phyloP scores from a whole-genome alignment of 306 rosid genomes.

The Prinsepia uniflora region DNA sequence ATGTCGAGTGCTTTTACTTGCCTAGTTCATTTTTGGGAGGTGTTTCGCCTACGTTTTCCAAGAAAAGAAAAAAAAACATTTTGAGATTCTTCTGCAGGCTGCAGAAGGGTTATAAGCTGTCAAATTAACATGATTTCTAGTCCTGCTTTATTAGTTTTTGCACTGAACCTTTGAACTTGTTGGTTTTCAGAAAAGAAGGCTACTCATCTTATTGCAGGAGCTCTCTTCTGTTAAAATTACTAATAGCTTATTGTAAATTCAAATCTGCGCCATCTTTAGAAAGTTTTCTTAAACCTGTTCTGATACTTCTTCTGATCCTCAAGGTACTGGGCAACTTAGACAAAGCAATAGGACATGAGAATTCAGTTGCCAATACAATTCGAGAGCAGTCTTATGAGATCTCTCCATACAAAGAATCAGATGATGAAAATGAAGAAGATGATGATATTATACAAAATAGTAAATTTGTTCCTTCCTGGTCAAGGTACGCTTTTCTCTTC shows the following conservation, averaged over 20 bases:
- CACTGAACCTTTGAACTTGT: neutral
- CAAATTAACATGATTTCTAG: neutral
- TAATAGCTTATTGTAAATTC: neutral
- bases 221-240: neutral
- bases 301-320: constrained; percentile 22
- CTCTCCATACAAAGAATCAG: constrained; percentile 85
- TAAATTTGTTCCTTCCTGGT: constrained; percentile 81
- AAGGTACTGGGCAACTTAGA: constrained; percentile 38
- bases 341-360: constrained; percentile 32
- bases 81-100: neutral
- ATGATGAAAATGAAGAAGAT: constrained; percentile 71
- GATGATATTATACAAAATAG: constrained; percentile 39
- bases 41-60: too few relatives aligned
- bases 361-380: constrained; percentile 24
- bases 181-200: constrained; percentile 1
- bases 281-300: constrained; percentile 1
- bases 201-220: neutral
- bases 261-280: neutral
- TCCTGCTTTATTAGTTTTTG: neutral
- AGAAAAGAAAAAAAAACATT: neutral
- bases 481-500: constrained; percentile 54
- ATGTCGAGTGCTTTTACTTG: neutral
- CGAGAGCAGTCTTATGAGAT: constrained; percentile 73
- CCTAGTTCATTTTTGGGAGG: neutral
- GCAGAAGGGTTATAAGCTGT: neutral